A percentile compares a stretch with the other conserved stretches of the same genome.
These are phyloP conservation scores for Yamadazyma olivae DNA, from an alignment of 805 yeast species.

Conservation along the genomic window DNA sequence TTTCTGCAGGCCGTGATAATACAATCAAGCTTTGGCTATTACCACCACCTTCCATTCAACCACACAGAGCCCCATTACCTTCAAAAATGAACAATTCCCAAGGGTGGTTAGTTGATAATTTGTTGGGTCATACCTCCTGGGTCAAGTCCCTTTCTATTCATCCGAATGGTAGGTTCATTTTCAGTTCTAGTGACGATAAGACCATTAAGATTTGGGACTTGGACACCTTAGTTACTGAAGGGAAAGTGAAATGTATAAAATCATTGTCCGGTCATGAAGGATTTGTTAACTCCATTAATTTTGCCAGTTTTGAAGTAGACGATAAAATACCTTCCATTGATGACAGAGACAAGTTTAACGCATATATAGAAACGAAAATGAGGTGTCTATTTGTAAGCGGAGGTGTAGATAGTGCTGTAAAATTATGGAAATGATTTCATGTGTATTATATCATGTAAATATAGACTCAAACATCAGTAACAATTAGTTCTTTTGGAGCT, in stretches of 20 bases:
- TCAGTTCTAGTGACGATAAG: slow-evolving; percentile 79
- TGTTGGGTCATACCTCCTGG: slow-evolving; percentile 86
- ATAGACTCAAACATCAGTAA: slow-evolving; percentile 4
- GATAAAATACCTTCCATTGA: slow-evolving; percentile 10
- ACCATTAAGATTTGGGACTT: slow-evolving; percentile 75
- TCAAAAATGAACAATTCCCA: slow-evolving; percentile 49
- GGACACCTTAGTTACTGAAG: slow-evolving; percentile 37
- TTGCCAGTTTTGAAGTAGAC: slow-evolving; percentile 43
- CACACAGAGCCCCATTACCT: slow-evolving; percentile 57
- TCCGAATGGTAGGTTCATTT: slow-evolving; percentile 69
- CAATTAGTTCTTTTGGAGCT: slow-evolving; percentile 55
- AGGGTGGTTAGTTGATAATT: slow-evolving; percentile 54
- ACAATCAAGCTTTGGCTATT: slow-evolving; percentile 70
- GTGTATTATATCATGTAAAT: slow-evolving; percentile 1
- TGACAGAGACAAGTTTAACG: slow-evolving; percentile 24
- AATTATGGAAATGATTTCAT: slow-evolving; percentile 44
- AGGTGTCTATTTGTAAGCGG: slow-evolving; percentile 66
- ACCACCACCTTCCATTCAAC: slow-evolving; percentile 60
- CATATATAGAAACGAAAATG: slow-evolving; percentile 43
- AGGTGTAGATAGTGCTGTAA: slow-evolving; percentile 54
- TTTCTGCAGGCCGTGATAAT: slow-evolving; percentile 80
- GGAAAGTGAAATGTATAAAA: slow-evolving; percentile 43
- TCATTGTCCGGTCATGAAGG: slow-evolving; percentile 67
- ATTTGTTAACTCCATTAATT: slow-evolving; percentile 61
- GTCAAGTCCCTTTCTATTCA: slow-evolving; percentile 66